Conservation (phyloP, 1,139 yeast genomes). For the Yamadazyma blattariae region DNA sequence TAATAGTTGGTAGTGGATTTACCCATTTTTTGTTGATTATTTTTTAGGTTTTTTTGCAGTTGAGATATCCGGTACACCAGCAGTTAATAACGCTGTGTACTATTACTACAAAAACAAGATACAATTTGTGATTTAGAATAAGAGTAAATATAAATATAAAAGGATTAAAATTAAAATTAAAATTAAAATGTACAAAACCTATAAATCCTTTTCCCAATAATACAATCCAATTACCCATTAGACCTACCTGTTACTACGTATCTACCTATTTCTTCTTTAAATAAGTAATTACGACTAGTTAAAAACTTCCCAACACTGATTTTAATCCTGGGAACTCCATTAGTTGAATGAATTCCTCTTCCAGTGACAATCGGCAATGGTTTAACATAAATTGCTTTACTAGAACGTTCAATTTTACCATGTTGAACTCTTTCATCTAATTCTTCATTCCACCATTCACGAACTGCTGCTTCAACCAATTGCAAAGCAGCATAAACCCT, state of each 20-base stretch:
- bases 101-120: too few species aligned
- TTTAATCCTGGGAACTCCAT: slow-evolving; percentile 48
- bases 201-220: too few species aligned
- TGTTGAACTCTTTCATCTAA: slow-evolving; percentile 32
- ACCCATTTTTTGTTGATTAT: too few species aligned
- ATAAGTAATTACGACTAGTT: slow-evolving; percentile 29
- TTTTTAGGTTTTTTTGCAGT: too few species aligned
- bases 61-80: too few species aligned
- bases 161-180: too few species aligned
- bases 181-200: too few species aligned
- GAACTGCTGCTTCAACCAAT: slow-evolving; percentile 28
- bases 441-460: slow-evolving; percentile 58
- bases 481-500: slow-evolving; percentile 42
- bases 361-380: slow-evolving; percentile 53
- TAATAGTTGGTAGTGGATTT: too few species aligned
- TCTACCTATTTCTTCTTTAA: slow-evolving; percentile 44
- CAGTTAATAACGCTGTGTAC: too few species aligned
- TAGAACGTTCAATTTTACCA: slow-evolving; percentile 32
- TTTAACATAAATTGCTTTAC: slow-evolving; percentile 29
- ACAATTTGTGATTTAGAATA: too few species aligned
- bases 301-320: slow-evolving; percentile 36
- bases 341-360: slow-evolving; percentile 58
- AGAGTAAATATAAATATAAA: too few species aligned
- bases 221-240: too few species aligned
- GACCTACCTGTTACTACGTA: slow-evolving; percentile 17